Evolutionary conservation across 2,329 filamentous ascomycete species (phyloP), one percentile per base, ranked within the genome.

Genomic region (Fusarium luffae): DNA sequence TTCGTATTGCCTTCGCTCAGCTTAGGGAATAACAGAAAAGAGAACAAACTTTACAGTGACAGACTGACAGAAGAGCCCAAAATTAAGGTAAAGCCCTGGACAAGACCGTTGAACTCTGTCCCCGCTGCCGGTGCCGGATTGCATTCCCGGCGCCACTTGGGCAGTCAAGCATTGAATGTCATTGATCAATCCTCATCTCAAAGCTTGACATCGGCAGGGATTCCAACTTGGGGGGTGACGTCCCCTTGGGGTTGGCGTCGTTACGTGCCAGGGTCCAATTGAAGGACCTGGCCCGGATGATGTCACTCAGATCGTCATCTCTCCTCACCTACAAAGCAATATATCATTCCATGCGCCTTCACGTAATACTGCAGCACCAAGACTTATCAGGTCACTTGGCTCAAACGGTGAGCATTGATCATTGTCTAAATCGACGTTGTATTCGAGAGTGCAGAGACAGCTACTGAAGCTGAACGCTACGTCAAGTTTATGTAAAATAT

Each of bases 281-380:
- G 48, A 47, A 55, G 14, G 16, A 28, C 34, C 40, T 14, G 44
- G 9, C 27, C 40, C 11, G 14, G 14, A 66, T 76, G 74, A 75
- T 74, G 74, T 75, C 74, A 75, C 63, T 7, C 34, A 66, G n/a
- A 63, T 54, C 67, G 67, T 70, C 68, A 68, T 64, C 23, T 42
- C 49, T 43, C 52, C 54, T 59, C 54, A 47, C 47, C n/a, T 18
- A 59, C 50, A 51, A 66, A 65, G 46, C 46, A 59, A 65, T 51
- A 49, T n/a, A n/a, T 27, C 43, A 32, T 30, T 19, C 42, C 51
- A 61, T 43, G 48, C 62, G 50, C 32, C 16, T 41, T 54, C 57
- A 46, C 57, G 57, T 63, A 67, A 67, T 49, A 14, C 6, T 63
- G 50, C 64, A 50, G 42, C 12, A 25, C 41, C 51, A 47, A 66